Evolutionary conservation across 768 basidiomycete species (phyloP), one percentile per base, ranked within the genome.

Genomic region (Lanmaoa rubissima): DNA sequence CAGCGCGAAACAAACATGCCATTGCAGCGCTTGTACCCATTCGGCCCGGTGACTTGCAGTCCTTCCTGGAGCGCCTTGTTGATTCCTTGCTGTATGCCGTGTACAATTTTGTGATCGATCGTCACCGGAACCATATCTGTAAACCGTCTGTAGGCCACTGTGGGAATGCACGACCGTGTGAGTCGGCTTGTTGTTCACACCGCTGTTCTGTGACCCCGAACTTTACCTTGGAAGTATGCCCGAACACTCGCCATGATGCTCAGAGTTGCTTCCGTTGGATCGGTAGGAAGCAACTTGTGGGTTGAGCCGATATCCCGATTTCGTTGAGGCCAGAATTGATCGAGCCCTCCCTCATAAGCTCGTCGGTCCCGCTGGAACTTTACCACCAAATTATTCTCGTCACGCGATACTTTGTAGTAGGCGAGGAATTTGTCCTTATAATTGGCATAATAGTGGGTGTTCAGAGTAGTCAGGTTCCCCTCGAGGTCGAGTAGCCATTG

Each of bases 151-250:
- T 78, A 78, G 0, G 78, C 70, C 7, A 81, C 80, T 87, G 54
- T 7, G 58, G 40, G 1, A 32, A 28, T 21, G 19, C 14, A 19
- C 32, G 6, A 21, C 10, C 24, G 28, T 36, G 32, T 7, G 10
- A 48, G 45, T 56, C 36, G 44, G 24, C 26, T 26, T 3, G 42
- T 51, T 8, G 1, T 32, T 17, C 42, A 49, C 28, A 31, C 3
- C 5, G 4, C 4, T 9, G 11, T 9, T 42, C 1, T 26, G 11
- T 38, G 32, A 10, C 31, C 38, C n/a, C 6, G 26, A 39, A 36
- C 45, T 32, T n/a, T 62, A 87, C 89, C 88, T 77, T 89, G 85
- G 68, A 89, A 90, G 60, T 90, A 89, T 0, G 84, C 87, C 5
- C 86, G 76, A 2, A 88, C 85, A 53, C 83, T 79, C 0, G 86